These are phyloP conservation scores for Botryosphaeria dothidea DNA, from an alignment of 2,329 filamentous ascomycete species.

Conservation along the genomic window DNA sequence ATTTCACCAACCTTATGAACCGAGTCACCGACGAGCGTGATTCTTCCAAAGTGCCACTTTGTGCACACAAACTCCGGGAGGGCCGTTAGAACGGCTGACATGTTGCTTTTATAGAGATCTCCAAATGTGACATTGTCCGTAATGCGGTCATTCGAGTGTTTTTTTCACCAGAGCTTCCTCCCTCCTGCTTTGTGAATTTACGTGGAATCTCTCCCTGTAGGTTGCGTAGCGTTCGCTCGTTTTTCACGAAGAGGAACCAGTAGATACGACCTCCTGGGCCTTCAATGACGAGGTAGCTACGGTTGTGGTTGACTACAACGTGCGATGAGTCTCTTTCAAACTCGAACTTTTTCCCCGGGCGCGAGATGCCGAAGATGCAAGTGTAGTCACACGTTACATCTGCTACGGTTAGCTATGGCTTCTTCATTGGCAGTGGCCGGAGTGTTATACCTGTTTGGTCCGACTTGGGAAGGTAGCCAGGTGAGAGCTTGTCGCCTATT, in stretches of 20 bases:
- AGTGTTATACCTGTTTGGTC: background rate
- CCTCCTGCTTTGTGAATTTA: constrained; percentile 34
- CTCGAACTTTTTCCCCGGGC: background rate
- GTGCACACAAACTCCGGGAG: constrained; percentile 41
- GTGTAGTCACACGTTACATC: background rate
- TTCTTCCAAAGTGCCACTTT: constrained; percentile 42
- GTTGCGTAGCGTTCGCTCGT: constrained; percentile 26
- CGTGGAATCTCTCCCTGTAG: constrained; percentile 24
- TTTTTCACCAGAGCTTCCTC: constrained; percentile 27
- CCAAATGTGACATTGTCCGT: constrained; percentile 33
- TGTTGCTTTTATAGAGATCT: constrained; percentile 34
- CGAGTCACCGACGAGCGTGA: constrained; percentile 44
- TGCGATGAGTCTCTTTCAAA: constrained; percentile 16
- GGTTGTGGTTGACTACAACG: constrained; percentile 19
- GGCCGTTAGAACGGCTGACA: constrained; percentile 26
- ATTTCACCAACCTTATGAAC: constrained; percentile 41
- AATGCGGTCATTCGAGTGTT: constrained; percentile 30
- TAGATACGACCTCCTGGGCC: constrained; percentile 26
- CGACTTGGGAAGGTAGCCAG: background rate
- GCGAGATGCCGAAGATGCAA: constrained; percentile 13
- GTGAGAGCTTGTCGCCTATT: constrained; percentile 19
- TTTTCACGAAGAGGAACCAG: constrained; percentile 29
- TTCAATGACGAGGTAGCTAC: constrained; percentile 22
- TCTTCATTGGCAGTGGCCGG: no score
- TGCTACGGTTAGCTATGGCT: background rate